Conservation (phyloP, 257 asterid species). For the Nicotiana tabacum region DNA sequence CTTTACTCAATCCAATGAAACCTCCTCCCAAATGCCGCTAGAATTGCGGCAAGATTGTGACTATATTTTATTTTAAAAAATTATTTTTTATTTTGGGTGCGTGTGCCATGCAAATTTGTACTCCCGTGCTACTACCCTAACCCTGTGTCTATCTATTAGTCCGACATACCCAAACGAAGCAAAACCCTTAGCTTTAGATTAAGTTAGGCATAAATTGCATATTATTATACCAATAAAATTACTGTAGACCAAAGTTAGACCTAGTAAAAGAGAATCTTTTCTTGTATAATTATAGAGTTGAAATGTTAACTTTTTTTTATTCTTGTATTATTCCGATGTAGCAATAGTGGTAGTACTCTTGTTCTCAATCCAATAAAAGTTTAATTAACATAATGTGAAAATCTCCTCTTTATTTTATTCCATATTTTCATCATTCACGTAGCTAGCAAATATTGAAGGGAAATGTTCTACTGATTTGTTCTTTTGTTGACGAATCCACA, state of each 20-base stretch:
- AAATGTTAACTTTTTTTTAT: slow-evolving; percentile 21
- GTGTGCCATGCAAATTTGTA: slow-evolving; percentile 8
- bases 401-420: not conserved
- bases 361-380: not conserved
- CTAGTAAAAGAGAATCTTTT: slow-evolving; percentile 10
- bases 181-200: not conserved
- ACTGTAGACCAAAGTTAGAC: slow-evolving; percentile 18
- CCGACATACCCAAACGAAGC: slow-evolving; percentile 4
- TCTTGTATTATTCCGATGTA: not conserved
- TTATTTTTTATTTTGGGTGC: not conserved
- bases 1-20: not conserved
- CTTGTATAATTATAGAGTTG: not conserved
- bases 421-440: not conserved
- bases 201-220: slow-evolving; percentile 29
- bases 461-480: not conserved
- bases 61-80: slow-evolving; percentile 1
- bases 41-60: slow-evolving; percentile 22
- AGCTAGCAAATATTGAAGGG: not conserved
- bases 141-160: not conserved
- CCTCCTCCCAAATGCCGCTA: slow-evolving; percentile 9
- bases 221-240: not conserved
- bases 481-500: not conserved
- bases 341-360: slow-evolving; percentile 8
- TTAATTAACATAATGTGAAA: not conserved
- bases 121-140: not conserved